A percentile compares a stretch with the other conserved stretches of the same genome.
These are phyloP conservation scores for Mortierella sp. DNA, from an alignment of 371 early-diverging fungal genomes.

Conservation along the genomic window DNA sequence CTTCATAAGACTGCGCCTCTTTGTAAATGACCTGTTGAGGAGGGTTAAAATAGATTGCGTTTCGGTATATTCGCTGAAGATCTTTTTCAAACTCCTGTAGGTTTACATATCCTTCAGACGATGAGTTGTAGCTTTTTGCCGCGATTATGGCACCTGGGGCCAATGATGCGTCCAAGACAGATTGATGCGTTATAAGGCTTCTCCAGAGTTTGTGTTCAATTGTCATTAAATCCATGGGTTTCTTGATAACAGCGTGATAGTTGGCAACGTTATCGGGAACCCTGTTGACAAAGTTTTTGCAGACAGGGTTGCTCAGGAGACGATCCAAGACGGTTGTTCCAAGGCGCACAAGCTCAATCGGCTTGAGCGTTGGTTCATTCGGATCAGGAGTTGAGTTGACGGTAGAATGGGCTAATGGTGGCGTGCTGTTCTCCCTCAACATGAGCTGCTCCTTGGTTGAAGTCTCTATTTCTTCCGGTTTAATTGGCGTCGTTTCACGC, in stretches of 20 bases:
- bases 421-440: neutral
- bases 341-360: slow-evolving; percentile 33
- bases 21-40: slow-evolving; percentile 38
- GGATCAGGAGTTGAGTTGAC: slow-evolving; percentile 4
- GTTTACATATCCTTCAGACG: slow-evolving; percentile 57
- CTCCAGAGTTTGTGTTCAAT: slow-evolving; percentile 68
- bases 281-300: slow-evolving; percentile 46
- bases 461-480: neutral
- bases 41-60: slow-evolving; percentile 56
- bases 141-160: neutral
- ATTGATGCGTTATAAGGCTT: slow-evolving; percentile 4
- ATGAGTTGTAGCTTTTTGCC: slow-evolving; percentile 2
- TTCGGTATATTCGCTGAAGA: slow-evolving; percentile 68
- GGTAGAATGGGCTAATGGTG: neutral
- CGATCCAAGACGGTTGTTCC: slow-evolving; percentile 36
- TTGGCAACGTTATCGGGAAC: slow-evolving; percentile 30
- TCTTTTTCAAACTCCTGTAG: slow-evolving; percentile 69
- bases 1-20: slow-evolving; percentile 40
- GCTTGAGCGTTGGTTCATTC: neutral
- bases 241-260: slow-evolving; percentile 72
- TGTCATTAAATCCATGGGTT: slow-evolving; percentile 83
- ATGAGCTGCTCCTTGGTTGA: neutral
- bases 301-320: slow-evolving; percentile 28
- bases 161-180: neutral
- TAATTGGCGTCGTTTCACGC: neutral